phyloP scores from a whole-genome alignment of 208 protist genomes.

The Wallacemonas sp. region DNA sequence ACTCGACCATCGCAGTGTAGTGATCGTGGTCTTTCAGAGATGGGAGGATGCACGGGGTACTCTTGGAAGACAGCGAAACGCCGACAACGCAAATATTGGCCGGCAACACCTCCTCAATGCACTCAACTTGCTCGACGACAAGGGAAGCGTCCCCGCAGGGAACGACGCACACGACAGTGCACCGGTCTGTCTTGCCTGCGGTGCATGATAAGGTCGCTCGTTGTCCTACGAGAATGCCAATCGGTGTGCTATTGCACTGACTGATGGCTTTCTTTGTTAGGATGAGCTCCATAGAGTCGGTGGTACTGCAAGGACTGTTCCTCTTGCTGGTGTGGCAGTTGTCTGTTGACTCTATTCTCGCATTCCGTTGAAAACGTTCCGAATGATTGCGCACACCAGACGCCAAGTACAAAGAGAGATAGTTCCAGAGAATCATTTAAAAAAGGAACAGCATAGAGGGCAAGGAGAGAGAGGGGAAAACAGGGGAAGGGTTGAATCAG shows the following conservation, averaged over 20 bases:
- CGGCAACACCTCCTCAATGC: conserved; percentile 64
- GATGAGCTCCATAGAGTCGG: background rate
- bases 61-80: conserved; percentile 9
- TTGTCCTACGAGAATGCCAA: conserved; percentile 6
- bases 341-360: no score
- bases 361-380: no score
- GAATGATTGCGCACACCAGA: no score
- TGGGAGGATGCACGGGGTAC: background rate
- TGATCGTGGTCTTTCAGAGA: background rate
- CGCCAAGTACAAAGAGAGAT: no score
- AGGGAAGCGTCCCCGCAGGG: conserved; percentile 45
- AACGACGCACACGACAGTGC: conserved; percentile 19
- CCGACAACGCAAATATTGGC: conserved; percentile 66
- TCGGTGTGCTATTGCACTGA: background rate
- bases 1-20: background rate
- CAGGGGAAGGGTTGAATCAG: no score
- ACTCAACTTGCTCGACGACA: conserved; percentile 67
- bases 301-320: background rate
- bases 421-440: no score
- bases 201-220: background rate
- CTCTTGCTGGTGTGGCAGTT: no score
- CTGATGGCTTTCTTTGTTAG: background rate
- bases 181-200: background rate
- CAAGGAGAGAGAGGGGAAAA: no score
- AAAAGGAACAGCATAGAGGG: no score